Evolutionary conservation across 805 yeast genomes (phyloP).

Genomic region (Metschnikowia arizonensis): DNA sequence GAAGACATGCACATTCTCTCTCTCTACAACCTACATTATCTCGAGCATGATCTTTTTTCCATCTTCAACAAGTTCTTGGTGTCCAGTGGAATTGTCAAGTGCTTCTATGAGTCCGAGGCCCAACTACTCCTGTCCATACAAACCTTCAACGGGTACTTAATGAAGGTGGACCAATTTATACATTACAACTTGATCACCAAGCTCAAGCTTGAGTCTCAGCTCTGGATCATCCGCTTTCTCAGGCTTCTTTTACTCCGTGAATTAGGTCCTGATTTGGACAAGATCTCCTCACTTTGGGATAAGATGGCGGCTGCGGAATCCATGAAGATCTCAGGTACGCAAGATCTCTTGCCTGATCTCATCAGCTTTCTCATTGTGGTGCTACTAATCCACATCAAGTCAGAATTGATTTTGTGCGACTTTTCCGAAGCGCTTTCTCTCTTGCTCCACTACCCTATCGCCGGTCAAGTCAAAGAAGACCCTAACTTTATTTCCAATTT

Average conservation of each 20-base stretch:
- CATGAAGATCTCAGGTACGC: neutral
- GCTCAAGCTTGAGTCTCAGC: constrained; percentile 45
- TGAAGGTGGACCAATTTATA: constrained; percentile 47
- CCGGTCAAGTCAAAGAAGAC: constrained; percentile 12
- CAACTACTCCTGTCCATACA: constrained; percentile 45
- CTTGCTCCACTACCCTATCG: constrained; percentile 48
- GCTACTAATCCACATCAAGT: constrained; percentile 42
- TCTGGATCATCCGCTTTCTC: constrained; percentile 53
- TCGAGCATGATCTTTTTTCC: constrained; percentile 42
- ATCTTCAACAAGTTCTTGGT: constrained; percentile 42
- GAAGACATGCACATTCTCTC: constrained; percentile 34
- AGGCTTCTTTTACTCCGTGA: constrained; percentile 47
- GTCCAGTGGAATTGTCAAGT: constrained; percentile 34
- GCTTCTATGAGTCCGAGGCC: constrained; percentile 37
- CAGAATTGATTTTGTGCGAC: constrained; percentile 44
- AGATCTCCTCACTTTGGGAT: constrained; percentile 46
- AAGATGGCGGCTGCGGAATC: constrained; percentile 34
- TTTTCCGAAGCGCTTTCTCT: constrained; percentile 49
- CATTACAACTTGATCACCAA: constrained; percentile 43
- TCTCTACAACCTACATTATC: constrained; percentile 35
- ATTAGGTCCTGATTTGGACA: constrained; percentile 36
- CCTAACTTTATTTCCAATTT: constrained; percentile 24
- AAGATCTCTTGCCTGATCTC: constrained; percentile 28
- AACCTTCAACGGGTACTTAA: constrained; percentile 43
- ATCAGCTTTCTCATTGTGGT: constrained; percentile 41